A percentile compares a stretch with the other conserved stretches of the same genome.
Conservation (phyloP, 495 filamentous ascomycete genomes). For the Aspergillus hancockii region DNA sequence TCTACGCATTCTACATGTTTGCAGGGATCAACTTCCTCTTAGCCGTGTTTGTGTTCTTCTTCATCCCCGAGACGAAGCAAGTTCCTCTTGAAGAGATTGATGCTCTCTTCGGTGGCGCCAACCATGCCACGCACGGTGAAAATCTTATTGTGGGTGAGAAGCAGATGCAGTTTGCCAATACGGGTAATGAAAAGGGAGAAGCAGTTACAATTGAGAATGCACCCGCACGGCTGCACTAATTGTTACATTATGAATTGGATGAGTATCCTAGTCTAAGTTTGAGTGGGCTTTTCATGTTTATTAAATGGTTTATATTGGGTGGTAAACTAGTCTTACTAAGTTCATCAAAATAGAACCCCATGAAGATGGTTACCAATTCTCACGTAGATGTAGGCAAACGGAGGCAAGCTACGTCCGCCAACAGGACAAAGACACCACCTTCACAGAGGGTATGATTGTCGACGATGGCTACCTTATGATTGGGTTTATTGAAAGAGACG, state of each 20-base stretch:
- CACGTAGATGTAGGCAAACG: not conserved
- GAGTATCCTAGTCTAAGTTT: not conserved
- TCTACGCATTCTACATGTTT: conserved; percentile 56
- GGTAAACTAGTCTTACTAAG: not conserved
- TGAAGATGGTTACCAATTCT: not conserved
- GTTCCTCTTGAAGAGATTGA: conserved; percentile 68
- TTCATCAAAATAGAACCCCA: not conserved
- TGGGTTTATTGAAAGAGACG: no score
- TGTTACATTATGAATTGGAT: not conserved
- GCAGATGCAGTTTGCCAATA: conserved; percentile 12
- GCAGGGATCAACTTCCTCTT: conserved; percentile 57
- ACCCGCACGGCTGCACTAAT: conserved; percentile 1
- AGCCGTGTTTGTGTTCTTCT: conserved; percentile 72
- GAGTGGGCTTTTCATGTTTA: not conserved
- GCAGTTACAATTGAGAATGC: conserved; percentile 33
- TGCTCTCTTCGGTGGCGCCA: conserved; percentile 57
- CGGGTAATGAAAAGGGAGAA: conserved; percentile 26
- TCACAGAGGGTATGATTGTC: no score
- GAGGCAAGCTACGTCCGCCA: no score
- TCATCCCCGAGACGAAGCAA: conserved; percentile 73
- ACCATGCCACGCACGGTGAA: conserved; percentile 57
- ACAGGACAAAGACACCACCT: no score
- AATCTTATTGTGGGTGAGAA: conserved; percentile 37
- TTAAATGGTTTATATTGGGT: not conserved
- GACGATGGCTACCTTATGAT: no score